Percentiles rank a stretch among this genome's conserved stretches.
Evolutionary conservation across 2,329 filamentous ascomycete genomes (phyloP).

Genomic region (Fusarium tuaranense): DNA sequence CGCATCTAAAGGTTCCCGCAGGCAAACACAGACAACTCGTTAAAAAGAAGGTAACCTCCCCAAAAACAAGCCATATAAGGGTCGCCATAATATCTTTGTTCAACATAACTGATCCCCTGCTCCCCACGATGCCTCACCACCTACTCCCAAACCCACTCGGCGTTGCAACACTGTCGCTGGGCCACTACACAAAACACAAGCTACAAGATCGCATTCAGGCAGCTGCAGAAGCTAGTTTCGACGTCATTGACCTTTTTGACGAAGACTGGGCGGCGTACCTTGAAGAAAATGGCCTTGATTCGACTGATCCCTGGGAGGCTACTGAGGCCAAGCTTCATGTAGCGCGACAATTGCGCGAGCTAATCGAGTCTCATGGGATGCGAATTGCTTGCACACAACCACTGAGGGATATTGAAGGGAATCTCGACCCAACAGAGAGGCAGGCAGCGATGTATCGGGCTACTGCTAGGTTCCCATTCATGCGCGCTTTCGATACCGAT

Average conservation of each 20-base stretch:
- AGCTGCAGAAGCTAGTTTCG: constrained; percentile 16
- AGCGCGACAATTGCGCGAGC: constrained; percentile 10
- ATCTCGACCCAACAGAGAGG: constrained; percentile 7
- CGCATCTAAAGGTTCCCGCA: not conserved
- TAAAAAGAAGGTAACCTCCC: not conserved
- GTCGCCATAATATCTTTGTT: not conserved
- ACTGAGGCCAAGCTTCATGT: constrained; percentile 17
- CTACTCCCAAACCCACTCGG: constrained; percentile 21
- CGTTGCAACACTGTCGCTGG: constrained; percentile 24
- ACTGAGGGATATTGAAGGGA: constrained; percentile 24
- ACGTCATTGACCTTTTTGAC: constrained; percentile 29
- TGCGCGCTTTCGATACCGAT: constrained; percentile 28
- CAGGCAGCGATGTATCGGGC: constrained; percentile 18
- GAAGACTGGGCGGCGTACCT: constrained; percentile 29
- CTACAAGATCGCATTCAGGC: constrained; percentile 19
- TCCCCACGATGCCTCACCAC: constrained; percentile 9
- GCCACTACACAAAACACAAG: constrained; percentile 19
- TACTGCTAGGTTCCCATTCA: constrained; percentile 27
- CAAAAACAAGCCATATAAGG: constrained; percentile 2
- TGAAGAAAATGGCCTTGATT: constrained; percentile 23
- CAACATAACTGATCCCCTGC: not conserved
- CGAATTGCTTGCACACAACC: constrained; percentile 29
- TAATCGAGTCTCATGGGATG: constrained; percentile 21
- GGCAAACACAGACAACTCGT: not conserved
- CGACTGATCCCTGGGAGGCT: constrained; percentile 25